phyloP scores from a whole-genome alignment of 192 early-diverging fungal genomes.

The Anaeromyces robustus region DNA sequence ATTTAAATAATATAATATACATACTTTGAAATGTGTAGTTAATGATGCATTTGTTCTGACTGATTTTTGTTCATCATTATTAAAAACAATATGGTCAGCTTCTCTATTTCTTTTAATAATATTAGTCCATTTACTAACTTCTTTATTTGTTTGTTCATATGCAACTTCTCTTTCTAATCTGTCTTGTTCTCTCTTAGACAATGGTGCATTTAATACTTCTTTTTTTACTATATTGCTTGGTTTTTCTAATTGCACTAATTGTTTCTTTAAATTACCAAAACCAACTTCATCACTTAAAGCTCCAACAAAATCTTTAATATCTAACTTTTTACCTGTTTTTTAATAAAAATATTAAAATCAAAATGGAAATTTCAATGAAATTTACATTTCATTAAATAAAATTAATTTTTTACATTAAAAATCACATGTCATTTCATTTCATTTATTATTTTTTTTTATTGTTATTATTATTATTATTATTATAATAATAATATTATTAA shows the following conservation, averaged over 20 bases:
- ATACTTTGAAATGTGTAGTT: constrained; percentile 40
- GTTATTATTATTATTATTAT: too few species aligned
- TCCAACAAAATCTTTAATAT: constrained; percentile 56
- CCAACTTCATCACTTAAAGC: constrained; percentile 40
- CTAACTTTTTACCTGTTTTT: constrained; percentile 43
- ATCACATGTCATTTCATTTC: too few species aligned
- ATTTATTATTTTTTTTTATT: too few species aligned
- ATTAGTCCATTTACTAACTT: constrained; percentile 68
- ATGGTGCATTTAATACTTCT: constrained; percentile 48
- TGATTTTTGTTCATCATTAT: constrained; percentile 10
- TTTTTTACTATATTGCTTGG: constrained; percentile 21
- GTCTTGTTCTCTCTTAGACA: constrained; percentile 71
- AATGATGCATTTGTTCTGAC: constrained; percentile 30
- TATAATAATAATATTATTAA: too few species aligned
- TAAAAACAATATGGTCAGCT: constrained; percentile 67
- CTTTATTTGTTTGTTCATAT: constrained; percentile 64
- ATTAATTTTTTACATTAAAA: too few species aligned
- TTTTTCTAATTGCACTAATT: constrained; percentile 31
- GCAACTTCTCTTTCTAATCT: constrained; percentile 72
- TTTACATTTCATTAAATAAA: too few species aligned
- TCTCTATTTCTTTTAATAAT: constrained; percentile 68
- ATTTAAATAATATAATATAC: background rate
- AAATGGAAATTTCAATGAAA: too few species aligned
- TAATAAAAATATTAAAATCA: too few species aligned
- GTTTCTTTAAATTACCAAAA: constrained; percentile 50